Evolutionary conservation across 2,329 filamentous ascomycete genomes (phyloP).

Genomic region (Dactylellina leptospora): DNA sequence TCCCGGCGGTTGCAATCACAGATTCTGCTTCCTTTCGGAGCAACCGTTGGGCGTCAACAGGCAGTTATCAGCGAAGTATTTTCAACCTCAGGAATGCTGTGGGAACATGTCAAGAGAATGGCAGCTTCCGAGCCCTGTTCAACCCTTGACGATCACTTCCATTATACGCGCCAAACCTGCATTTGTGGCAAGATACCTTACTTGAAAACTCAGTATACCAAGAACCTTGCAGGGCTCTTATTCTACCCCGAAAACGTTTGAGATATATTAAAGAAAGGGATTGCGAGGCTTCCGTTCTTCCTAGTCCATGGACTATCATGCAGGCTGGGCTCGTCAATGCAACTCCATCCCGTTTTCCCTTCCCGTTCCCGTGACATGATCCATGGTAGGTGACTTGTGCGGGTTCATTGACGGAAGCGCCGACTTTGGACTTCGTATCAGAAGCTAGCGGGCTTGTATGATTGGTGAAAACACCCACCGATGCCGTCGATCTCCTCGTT

Average conservation of each 20-base stretch:
- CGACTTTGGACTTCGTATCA: too few species aligned
- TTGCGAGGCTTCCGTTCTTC: too few species aligned
- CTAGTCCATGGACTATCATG: constrained; percentile 13
- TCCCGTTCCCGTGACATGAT: constrained; percentile 45
- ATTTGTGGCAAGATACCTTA: not conserved
- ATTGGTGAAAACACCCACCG: too few species aligned
- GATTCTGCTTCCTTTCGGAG: too few species aligned
- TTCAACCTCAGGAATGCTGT: not conserved
- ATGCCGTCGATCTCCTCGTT: too few species aligned
- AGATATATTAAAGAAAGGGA: too few species aligned
- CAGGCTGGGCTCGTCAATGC: constrained; percentile 26
- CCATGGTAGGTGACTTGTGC: constrained; percentile 28
- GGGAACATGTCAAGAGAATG: not conserved
- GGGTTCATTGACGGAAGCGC: too few species aligned
- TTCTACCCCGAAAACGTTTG: too few species aligned
- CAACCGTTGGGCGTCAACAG: not conserved
- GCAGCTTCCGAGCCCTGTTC: not conserved
- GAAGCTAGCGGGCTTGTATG: too few species aligned
- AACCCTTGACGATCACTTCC: not conserved
- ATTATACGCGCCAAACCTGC: not conserved
- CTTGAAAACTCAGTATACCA: too few species aligned
- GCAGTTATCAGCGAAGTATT: not conserved
- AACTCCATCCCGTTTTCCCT: constrained; percentile 27
- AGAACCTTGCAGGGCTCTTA: too few species aligned
- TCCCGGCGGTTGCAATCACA: too few species aligned